Evolutionary conservation across 192 early-diverging fungal genomes (phyloP), one percentile per base, ranked within the genome.

Genomic region (Backusella westeae): DNA sequence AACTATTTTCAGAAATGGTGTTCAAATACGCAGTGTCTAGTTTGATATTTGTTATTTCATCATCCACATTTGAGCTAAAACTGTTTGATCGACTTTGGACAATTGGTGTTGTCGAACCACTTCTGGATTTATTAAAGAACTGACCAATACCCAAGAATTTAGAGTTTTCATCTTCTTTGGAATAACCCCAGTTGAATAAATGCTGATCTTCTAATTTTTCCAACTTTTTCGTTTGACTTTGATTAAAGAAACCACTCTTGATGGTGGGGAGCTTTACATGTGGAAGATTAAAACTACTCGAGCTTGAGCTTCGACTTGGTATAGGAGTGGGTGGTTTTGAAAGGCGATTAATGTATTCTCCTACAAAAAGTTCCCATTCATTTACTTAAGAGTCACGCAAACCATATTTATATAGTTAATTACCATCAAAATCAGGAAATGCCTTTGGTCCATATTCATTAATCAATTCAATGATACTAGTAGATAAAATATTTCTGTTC

Each of bases 371-470:
- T 59, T 35, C 39, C 17, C 29, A 74, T 39, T 9, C 23, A 75
- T 36, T 63, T 41, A n/a, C n/a, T 67, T 32, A 39, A 39, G 8
- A 44, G 7, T 46, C 38, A 65, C 10, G 17, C 63, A 44, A 42
- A 9, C 15, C 14, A 69, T 49, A 56, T 23, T 17, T 12, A 26
- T n/a, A 26, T 73, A 34, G 4, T 10, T 71, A 32, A 32, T 75
- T 75, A 80, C 79, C 83, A 74, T 89, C 86, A 78, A 94, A 94
- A 75, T 94, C 91, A 3, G 88, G 87, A 71, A 90, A 94, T 46
- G 91, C 89, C 71, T 92, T 88, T 2, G 93, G 93, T 2, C 92
- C 96, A 26, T 96, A 88, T 73, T 96, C 95, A 46, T 95, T 93
- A 70, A 98, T 93, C 36, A 95, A 75, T 1, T 89, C 86, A 19